Evolutionary conservation across 2,329 filamentous ascomycete species (phyloP).

Genomic region (Botrytis fragariae): DNA sequence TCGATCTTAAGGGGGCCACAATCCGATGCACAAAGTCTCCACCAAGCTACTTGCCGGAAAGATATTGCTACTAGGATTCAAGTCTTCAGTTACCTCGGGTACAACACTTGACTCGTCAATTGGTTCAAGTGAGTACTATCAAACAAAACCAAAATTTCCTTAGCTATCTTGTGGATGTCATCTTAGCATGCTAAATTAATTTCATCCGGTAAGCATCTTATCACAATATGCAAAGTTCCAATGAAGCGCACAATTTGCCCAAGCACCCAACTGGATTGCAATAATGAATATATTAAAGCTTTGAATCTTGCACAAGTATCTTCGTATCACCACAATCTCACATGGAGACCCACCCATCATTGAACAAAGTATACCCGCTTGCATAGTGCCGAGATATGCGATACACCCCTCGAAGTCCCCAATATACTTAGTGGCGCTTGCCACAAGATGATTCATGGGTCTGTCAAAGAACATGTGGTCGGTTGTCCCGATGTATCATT

Average conservation of each 20-base stretch:
- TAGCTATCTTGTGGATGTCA: background rate
- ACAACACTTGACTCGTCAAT: background rate
- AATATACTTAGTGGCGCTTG: slow-evolving; percentile 13
- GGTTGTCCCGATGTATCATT: background rate
- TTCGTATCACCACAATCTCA: background rate
- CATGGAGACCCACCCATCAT: background rate
- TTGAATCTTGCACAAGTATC: background rate
- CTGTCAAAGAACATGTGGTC: slow-evolving; percentile 11
- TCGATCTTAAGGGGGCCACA: background rate
- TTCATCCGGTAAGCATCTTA: background rate
- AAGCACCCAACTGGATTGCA: background rate
- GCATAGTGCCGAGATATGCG: slow-evolving; percentile 6
- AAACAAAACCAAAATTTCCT: background rate
- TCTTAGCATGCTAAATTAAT: background rate
- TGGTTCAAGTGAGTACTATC: background rate
- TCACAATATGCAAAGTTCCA: background rate
- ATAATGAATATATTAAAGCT: background rate
- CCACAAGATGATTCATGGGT: background rate
- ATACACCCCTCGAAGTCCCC: background rate
- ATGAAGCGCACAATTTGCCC: background rate
- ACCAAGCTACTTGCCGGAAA: background rate
- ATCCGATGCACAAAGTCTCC: background rate
- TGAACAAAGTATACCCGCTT: background rate
- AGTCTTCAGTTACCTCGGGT: background rate
- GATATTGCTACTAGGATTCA: background rate